phyloP scores from a whole-genome alignment of 2,329 filamentous ascomycete species.

The Penicillium sp. region DNA sequence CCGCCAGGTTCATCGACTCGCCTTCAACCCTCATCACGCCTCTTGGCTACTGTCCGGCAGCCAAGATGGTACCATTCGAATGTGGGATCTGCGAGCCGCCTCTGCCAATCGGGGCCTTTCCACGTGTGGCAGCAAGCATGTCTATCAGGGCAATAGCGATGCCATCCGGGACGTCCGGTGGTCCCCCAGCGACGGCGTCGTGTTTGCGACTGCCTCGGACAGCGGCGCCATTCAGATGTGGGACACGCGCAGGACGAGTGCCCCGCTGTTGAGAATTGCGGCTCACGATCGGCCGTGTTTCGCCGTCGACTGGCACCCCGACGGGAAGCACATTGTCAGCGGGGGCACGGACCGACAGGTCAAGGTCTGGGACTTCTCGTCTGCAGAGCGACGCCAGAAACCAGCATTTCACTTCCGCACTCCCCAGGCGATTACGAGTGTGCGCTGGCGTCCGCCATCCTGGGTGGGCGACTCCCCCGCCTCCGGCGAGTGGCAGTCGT shows the following conservation, averaged over 20 bases:
- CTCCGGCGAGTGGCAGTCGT: slow-evolving; percentile 53
- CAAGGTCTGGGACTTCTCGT: slow-evolving; percentile 59
- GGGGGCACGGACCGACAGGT: slow-evolving; percentile 58
- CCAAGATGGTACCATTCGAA: slow-evolving; percentile 57
- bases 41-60: slow-evolving; percentile 58
- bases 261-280: slow-evolving; percentile 54
- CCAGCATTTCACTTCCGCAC: slow-evolving; percentile 54
- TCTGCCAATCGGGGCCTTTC: slow-evolving; percentile 45
- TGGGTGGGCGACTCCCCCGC: slow-evolving; percentile 50
- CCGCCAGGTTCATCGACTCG: slow-evolving; percentile 60
- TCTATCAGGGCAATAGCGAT: slow-evolving; percentile 54
- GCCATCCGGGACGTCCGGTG: slow-evolving; percentile 59
- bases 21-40: slow-evolving; percentile 58
- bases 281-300: slow-evolving; percentile 58
- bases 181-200: slow-evolving; percentile 57
- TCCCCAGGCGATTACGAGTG: slow-evolving; percentile 57
- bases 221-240: slow-evolving; percentile 59
- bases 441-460: slow-evolving; percentile 57
- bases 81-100: slow-evolving; percentile 59
- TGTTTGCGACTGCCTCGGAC: slow-evolving; percentile 61
- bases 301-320: slow-evolving; percentile 61
- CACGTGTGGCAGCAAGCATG: slow-evolving; percentile 50
- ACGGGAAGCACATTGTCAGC: slow-evolving; percentile 59
- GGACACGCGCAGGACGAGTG: slow-evolving; percentile 55
- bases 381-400: slow-evolving; percentile 54